phyloP scores from a whole-genome alignment of 1,284 basidiomycete species.

The Puccinia novopanici region DNA sequence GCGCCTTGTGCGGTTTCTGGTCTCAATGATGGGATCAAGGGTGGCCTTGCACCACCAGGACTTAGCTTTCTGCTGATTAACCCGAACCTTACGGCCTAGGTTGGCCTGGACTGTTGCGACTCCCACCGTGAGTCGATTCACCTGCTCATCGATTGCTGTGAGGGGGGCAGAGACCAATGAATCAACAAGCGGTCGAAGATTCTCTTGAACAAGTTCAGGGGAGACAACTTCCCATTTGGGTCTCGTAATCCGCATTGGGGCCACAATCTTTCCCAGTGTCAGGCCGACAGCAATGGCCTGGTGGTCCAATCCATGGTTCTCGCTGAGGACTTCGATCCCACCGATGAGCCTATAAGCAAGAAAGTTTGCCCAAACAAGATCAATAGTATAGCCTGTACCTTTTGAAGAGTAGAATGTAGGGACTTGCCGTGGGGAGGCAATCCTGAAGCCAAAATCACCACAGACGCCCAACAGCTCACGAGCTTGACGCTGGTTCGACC shows the following conservation, averaged over 20 bases:
- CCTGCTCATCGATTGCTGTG: too few species aligned
- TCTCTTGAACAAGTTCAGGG: too few species aligned
- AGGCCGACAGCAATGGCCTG: too few species aligned
- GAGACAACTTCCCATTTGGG: not conserved
- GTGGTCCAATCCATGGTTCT: not conserved
- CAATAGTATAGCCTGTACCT: not conserved
- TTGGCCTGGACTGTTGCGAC: too few species aligned
- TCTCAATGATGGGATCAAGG: not conserved
- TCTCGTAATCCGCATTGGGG: too few species aligned
- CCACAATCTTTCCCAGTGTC: too few species aligned
- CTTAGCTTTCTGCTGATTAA: not conserved
- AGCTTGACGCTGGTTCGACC: not conserved
- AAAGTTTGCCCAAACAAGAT: constrained; percentile 4
- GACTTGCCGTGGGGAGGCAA: not conserved
- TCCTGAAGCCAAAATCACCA: not conserved
- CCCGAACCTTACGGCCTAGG: not conserved
- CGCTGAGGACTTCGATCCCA: too few species aligned
- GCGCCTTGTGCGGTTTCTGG: not conserved
- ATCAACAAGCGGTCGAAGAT: too few species aligned
- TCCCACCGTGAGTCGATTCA: too few species aligned
- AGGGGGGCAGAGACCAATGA: too few species aligned
- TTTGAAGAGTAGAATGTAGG: not conserved
- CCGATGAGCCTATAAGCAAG: not conserved
- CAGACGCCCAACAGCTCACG: not conserved
- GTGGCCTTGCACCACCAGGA: not conserved